phyloP scores from a whole-genome alignment of 148 eudicot species.

The Pouteria glomerata region DNA sequence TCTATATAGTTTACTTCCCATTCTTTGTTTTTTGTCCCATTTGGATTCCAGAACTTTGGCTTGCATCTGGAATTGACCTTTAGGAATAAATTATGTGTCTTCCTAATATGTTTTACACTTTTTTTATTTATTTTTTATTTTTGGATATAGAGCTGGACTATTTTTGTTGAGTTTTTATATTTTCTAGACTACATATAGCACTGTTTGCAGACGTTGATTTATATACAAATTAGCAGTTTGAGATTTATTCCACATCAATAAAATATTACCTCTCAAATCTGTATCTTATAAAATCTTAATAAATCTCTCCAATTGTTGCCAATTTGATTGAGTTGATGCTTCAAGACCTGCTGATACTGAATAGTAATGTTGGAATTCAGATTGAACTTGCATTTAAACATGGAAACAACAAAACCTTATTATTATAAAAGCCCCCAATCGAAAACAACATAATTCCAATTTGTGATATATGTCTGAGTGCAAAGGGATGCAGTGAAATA shows the following conservation, averaged over 20 bases:
- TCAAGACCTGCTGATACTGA: no score
- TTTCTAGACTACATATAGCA: neutral
- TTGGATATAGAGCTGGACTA: constrained; percentile 1
- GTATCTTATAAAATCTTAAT: no score
- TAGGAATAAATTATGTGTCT: neutral
- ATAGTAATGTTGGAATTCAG: no score
- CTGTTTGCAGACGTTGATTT: neutral
- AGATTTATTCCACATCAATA: no score
- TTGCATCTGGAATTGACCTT: constrained; percentile 8
- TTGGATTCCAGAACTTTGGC: neutral
- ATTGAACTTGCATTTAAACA: neutral
- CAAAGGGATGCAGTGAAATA: neutral
- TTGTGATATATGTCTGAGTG: neutral
- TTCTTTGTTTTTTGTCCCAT: no score
- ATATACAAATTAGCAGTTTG: neutral
- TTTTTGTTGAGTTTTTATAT: neutral
- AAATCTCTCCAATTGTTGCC: no score
- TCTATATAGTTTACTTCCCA: neutral
- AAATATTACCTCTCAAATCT: no score
- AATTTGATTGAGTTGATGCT: no score
- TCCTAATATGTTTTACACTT: neutral
- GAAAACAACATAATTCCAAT: neutral
- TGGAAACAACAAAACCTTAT: neutral
- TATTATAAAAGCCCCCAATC: neutral
- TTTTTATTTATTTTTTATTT: neutral